A percentile compares a stretch with the other conserved stretches of the same genome.
phyloP scores from a whole-genome alignment of 352 stramenopile species.

The Phytophthora melonis region DNA sequence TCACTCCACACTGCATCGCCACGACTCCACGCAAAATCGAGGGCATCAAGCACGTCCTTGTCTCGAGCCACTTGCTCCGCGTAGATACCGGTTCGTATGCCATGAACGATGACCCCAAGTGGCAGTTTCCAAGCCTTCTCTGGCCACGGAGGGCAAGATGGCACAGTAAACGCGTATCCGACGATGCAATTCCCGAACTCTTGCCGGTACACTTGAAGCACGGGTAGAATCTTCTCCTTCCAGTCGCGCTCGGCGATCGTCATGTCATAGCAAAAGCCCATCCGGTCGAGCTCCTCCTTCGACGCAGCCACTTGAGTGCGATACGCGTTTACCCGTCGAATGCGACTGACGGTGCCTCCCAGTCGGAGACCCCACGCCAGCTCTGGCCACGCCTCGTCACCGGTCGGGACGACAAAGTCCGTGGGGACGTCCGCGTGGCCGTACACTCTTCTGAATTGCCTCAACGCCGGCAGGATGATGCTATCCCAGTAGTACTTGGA shows the following conservation, averaged over 20 bases:
- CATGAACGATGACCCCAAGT: not conserved
- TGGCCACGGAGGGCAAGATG: not conserved
- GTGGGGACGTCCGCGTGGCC: not conserved
- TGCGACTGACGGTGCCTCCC: no score
- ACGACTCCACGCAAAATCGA: not conserved
- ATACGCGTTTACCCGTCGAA: not conserved
- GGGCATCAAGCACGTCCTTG: not conserved
- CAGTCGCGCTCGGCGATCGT: not conserved
- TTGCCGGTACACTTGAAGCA: not conserved
- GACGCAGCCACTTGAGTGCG: not conserved
- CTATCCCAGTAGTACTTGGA: not conserved
- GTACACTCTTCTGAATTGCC: not conserved
- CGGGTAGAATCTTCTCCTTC: not conserved
- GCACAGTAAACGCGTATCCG: not conserved
- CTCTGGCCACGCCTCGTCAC: not conserved
- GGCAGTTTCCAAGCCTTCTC: not conserved
- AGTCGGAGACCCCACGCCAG: not conserved
- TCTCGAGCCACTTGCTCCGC: not conserved
- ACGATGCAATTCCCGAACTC: not conserved
- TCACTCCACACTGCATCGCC: not conserved
- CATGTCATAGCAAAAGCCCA: not conserved
- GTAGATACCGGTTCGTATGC: not conserved
- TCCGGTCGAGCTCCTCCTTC: not conserved
- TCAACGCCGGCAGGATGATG: not conserved
- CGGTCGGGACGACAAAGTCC: not conserved